Evolutionary conservation across 2,329 filamentous ascomycete species (phyloP).

Genomic region (Neofusicoccum umdonicola): DNA sequence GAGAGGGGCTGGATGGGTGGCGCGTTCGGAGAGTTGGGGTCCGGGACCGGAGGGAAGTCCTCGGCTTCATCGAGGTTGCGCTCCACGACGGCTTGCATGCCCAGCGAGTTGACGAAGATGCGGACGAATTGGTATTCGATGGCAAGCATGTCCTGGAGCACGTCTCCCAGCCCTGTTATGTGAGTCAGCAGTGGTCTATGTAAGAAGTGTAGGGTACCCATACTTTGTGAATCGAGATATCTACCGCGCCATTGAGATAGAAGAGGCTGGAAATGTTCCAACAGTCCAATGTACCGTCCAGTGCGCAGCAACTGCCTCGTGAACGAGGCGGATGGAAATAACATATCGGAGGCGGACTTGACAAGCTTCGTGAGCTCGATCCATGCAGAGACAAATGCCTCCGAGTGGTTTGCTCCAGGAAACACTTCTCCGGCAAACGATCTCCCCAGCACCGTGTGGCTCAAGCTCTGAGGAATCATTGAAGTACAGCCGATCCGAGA

Average conservation of each 20-base stretch:
- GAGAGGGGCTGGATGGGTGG: slow-evolving; percentile 41
- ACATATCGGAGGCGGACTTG: slow-evolving; percentile 53
- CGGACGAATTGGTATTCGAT: slow-evolving; percentile 52
- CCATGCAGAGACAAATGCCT: slow-evolving; percentile 51
- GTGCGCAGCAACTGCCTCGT: slow-evolving; percentile 44
- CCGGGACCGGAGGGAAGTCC: slow-evolving; percentile 18
- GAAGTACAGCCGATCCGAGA: slow-evolving; percentile 53
- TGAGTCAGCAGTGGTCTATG: background rate
- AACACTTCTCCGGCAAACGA: slow-evolving; percentile 14
- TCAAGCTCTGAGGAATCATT: slow-evolving; percentile 49
- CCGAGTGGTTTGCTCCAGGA: background rate
- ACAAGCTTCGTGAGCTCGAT: slow-evolving; percentile 44
- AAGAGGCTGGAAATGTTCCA: slow-evolving; percentile 46
- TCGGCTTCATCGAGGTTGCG: slow-evolving; percentile 46
- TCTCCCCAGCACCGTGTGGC: slow-evolving; percentile 39
- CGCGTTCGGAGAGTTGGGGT: slow-evolving; percentile 21
- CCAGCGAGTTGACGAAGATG: slow-evolving; percentile 48
- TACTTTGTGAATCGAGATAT: slow-evolving; percentile 38
- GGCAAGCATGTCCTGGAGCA: slow-evolving; percentile 48
- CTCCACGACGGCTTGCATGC: slow-evolving; percentile 58
- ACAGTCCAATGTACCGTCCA: slow-evolving; percentile 51
- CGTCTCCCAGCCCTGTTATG: slow-evolving; percentile 32
- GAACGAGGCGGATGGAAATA: slow-evolving; percentile 47
- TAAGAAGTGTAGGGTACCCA: slow-evolving; percentile 7
- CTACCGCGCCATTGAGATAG: slow-evolving; percentile 41